These are phyloP conservation scores for Oryza australiensis DNA, from an alignment of 176 grass and related monocot genomes.

Conservation along the genomic window DNA sequence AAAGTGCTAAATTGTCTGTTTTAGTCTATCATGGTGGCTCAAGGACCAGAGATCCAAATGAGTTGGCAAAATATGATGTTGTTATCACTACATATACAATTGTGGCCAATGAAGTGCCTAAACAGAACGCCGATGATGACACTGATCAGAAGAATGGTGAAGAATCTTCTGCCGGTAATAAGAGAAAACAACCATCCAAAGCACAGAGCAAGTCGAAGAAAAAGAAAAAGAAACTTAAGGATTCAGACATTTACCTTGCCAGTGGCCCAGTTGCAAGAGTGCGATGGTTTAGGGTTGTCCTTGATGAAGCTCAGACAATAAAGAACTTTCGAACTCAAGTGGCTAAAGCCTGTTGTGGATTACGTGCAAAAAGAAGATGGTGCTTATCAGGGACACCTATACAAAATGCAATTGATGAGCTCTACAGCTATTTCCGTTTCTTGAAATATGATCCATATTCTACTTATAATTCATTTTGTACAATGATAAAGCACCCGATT, in stretches of 20 bases:
- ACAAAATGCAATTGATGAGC: slow-evolving; percentile 95
- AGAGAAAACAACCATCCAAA: slow-evolving; percentile 56
- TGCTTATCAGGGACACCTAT: slow-evolving; percentile 99
- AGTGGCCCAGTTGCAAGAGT: slow-evolving; percentile 92
- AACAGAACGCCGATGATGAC: slow-evolving; percentile 77
- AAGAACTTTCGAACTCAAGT: slow-evolving; percentile 94
- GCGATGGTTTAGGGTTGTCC: slow-evolving; percentile 93
- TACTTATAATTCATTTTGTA: slow-evolving; percentile 71
- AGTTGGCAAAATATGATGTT: slow-evolving; percentile 89
- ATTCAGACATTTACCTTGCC: slow-evolving; percentile 53
- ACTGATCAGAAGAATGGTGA: slow-evolving; percentile 70
- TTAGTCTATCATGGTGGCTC: slow-evolving; percentile 95
- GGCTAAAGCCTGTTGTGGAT: slow-evolving; percentile 85
- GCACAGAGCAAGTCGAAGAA: slow-evolving; percentile 57
- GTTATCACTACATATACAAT: slow-evolving; percentile 97
- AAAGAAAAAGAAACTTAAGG: slow-evolving; percentile 73
- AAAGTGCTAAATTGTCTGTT: slow-evolving; percentile 74
- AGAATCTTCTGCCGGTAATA: slow-evolving; percentile 70
- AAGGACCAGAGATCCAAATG: slow-evolving; percentile 81
- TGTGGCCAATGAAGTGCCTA: slow-evolving; percentile 96
- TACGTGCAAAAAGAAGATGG: slow-evolving; percentile 96
- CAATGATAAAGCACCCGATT: slow-evolving; percentile 89
- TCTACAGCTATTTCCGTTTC: slow-evolving; percentile 98
- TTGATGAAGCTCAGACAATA: slow-evolving; percentile 99
- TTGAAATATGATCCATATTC: slow-evolving; percentile 95